Conservation (phyloP, 192 early-diverging fungal genomes). For the Linnemannia schmuckeri region DNA sequence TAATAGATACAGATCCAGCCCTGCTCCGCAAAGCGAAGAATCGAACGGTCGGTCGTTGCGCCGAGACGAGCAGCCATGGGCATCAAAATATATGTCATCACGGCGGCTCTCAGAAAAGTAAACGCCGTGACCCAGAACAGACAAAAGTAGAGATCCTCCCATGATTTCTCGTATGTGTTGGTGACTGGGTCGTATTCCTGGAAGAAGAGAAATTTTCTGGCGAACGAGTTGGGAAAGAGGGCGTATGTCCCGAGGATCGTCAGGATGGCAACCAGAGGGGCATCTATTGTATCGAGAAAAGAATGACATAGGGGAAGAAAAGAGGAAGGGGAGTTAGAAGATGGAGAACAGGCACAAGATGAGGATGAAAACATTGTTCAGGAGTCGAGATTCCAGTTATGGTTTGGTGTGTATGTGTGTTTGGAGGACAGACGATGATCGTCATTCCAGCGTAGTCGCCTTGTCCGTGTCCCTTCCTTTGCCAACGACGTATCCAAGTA, state of each 20-base stretch:
- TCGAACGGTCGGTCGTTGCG: slow-evolving; percentile 37
- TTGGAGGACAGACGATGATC: not conserved
- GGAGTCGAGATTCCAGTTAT: not conserved
- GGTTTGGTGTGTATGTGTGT: not conserved
- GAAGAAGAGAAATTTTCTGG: slow-evolving; percentile 56
- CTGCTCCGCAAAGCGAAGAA: slow-evolving; percentile 77
- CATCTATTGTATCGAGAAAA: slow-evolving; percentile 25
- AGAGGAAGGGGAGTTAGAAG: not conserved
- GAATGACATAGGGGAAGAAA: not conserved
- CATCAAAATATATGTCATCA: slow-evolving; percentile 67
- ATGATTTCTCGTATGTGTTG: slow-evolving; percentile 62
- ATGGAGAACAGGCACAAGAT: too few species aligned
- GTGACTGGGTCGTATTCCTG: slow-evolving; percentile 38
- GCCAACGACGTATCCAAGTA: not conserved
- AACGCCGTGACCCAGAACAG: slow-evolving; percentile 72
- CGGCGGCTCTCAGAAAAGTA: slow-evolving; percentile 69
- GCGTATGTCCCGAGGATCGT: slow-evolving; percentile 30
- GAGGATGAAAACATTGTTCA: not conserved
- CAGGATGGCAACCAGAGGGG: slow-evolving; percentile 38
- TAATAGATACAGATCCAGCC: slow-evolving; percentile 81
- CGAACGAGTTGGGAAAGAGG: slow-evolving; percentile 37
- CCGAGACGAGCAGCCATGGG: slow-evolving; percentile 58
- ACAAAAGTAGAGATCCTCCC: slow-evolving; percentile 73
- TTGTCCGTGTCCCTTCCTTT: not conserved
- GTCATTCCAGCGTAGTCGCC: not conserved